Base-by-base conservation (phyloP, 208 protist genomes). In the Vickermania spadyakhi region DNA sequence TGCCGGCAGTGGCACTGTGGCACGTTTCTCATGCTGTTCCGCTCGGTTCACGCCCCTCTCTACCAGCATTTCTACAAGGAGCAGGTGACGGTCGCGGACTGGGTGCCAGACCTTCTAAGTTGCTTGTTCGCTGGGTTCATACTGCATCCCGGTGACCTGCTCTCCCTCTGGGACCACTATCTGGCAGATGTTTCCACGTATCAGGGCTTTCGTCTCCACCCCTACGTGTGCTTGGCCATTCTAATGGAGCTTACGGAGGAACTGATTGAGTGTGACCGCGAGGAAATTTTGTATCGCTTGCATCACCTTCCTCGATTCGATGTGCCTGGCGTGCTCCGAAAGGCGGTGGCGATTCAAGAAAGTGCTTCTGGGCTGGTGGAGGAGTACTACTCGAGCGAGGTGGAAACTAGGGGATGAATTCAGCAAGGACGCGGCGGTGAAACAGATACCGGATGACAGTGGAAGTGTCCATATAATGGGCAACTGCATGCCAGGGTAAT, bases 81-180 rank as follows among this genome's bases (percentile, higher is more conserved):
- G 53, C 77, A 82, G 1, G 58, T 94, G 25, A 69, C 73, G 0
- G 72, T 74, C 13, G 62, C 76, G 57, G 84, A 90, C 60, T 94
- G 88, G 88, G 60, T 91, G 52, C 88, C 84, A 3, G 73, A 61
- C 4, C 63, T 92, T 69, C 66, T 94, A 29, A 72, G 62, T 11
- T 77, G 71, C 21, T 68, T 94, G 13, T 72, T 94, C 23, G 81
- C 85, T 1, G 81, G 71, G 21, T 72, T 75, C 30, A 63, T 53
- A n/a, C 56, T 94, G 60, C 81, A 89, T 51, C 68, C 66, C 13
- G 78, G 86, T 11, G 84, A 94, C 60, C 57, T 92, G 42, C 71
- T 89, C 36, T 75, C 75, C 0, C 58, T 94, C 41, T 92, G 84
- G 84, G 88, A 94, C 61, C 68, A 59, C 51, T 92, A 94, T 42